Evolutionary conservation across 2,329 filamentous ascomycete genomes (phyloP), one percentile per base, ranked within the genome.

Genomic region (Trichoderma arundinaceum): DNA sequence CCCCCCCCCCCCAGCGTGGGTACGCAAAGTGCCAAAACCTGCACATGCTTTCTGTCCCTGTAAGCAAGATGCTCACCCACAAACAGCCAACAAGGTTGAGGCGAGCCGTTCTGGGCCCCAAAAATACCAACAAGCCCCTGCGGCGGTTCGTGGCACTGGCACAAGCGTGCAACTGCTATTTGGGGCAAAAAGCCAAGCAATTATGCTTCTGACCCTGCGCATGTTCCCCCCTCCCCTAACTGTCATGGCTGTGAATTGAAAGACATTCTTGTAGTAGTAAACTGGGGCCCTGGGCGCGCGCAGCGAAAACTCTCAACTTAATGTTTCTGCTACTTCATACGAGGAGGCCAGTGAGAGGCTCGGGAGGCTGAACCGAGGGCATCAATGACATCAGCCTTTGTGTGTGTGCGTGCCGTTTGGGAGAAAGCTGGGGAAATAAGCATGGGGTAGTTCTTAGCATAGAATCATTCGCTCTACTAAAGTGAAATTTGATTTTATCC

Each of bases 371-470:
- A 52, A 32, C 35, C 28, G 58, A 53, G 22, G 22, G 38, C 39
- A 15, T 62, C 59, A 52, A 62, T 62, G 59, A 62, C 59, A 62
- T 62, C 22, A 61, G 46, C 15, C 6, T 13, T 9, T 9, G 5
- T 8, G 19, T 32, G 32, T 39, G 10, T 10, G 15, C 28, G 38
- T 33, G 28, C 3, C 7, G 12, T 15, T 35, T 17, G 17, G 15
- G 1, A 51, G 28, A 1, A 8, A 10, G 17, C 12, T 39, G 38
- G 32, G 51, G 33, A 10, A 44, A 44, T 43, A 53, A 44, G 48
- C 48, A 62, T 39, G 46, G 48, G 12, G 46, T 33, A 43, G n/a
- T 19, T 28, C 4, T 28, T 28, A 28, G 22, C 22, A 28, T 28
- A 3, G 22, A 28, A 28, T 28, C 22, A 28, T 28, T 28, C 22